Evolutionary conservation across 1,284 basidiomycete species (phyloP), one percentile per base, ranked within the genome.

Genomic region (Marasmius sp.): DNA sequence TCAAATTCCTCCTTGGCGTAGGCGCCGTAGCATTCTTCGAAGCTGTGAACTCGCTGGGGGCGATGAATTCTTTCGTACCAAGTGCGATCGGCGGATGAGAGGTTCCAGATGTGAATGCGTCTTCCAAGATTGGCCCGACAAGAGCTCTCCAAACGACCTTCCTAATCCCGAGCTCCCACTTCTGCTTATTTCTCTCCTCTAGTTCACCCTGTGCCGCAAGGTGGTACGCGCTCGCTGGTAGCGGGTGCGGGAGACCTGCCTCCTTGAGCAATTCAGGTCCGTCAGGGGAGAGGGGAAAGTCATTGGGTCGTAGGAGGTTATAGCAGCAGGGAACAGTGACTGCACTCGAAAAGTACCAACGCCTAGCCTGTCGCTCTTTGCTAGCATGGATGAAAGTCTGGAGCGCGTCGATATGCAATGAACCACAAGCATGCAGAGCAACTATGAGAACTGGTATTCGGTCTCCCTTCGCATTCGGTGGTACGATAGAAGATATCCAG

Each of bases 91-190:
- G 16, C n/a, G 33, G 57, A 54, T 20, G 61, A 55, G n/a, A 36
- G 20, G 54, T 59, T 51, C 38, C 27, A 16, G 52, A 36, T 60
- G 65, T 51, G 58, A 48, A 43, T 38, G 59, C 61, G 36, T 58
- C 53, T 34, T 65, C 61, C 16, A 72, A 57, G 4, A 66, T 60
- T 10, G 68, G 58, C 6, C 68, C 71, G 1, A 86, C 67, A 33
- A 89, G 73, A 0, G 88, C 87, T 16, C 89, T 77, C 81, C 86
- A 91, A 9, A 84, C 81, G 38, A 90, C 81, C 69, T 91, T 91
- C 27, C 82, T 78, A 47, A 87, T 72, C 1, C 87, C 79, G 0
- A 89, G 74, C 65, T 75, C 66, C 71, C 78, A 58, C 66, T 74
- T 10, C 74, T 82, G 27, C 73, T 68, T 77, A 81, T 16, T 37